A percentile compares a stretch with the other conserved stretches of the same genome.
phyloP scores from a whole-genome alignment of 495 filamentous ascomycete species.

The Lophiostoma macrostomum region DNA sequence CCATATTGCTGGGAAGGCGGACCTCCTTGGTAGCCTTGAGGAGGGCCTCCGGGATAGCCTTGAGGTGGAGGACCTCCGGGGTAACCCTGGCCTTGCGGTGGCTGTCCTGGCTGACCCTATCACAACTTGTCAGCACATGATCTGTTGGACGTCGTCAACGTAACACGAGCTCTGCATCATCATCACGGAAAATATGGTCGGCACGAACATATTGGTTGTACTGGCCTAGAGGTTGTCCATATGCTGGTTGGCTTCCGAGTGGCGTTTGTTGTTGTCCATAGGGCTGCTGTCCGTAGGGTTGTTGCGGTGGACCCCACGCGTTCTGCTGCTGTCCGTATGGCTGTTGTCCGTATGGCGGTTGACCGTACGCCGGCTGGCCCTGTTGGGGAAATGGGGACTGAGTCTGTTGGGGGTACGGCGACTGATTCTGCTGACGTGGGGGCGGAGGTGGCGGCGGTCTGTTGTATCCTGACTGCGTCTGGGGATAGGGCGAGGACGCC shows the following conservation, averaged over 20 bases:
- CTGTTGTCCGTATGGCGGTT: conserved; percentile 6
- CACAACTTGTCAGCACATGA: not conserved
- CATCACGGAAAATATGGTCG: not conserved
- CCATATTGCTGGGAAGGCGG: conserved; percentile 26
- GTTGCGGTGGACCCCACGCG: conserved; percentile 11
- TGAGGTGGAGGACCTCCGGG: conserved; percentile 8
- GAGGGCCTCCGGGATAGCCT: not conserved
- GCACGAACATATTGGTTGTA: conserved; percentile 14
- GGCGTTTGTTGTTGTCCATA: conserved; percentile 14
- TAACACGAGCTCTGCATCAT: not conserved
- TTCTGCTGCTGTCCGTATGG: conserved; percentile 25
- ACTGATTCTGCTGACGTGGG: conserved; percentile 1
- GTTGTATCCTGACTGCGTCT: conserved; percentile 24
- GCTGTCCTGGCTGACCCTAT: conserved; percentile 12
- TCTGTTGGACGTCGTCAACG: not conserved
- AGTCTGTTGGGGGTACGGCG: conserved; percentile 11
- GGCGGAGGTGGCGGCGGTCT: conserved; percentile 28
- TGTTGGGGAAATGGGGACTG: too few relatives aligned
- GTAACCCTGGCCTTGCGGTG: conserved; percentile 8
- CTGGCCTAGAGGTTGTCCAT: conserved; percentile 20
- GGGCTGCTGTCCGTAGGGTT: conserved; percentile 2
- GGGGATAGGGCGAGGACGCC: conserved; percentile 22
- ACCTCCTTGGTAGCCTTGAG: conserved; percentile 8
- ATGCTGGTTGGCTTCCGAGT: conserved; percentile 11
- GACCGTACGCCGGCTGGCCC: conserved; percentile 14